Percentiles rank a stretch among this genome's conserved stretches.
Conservation (phyloP, 192 early-diverging fungal species). For the Rhizoclosmatium sp. region DNA sequence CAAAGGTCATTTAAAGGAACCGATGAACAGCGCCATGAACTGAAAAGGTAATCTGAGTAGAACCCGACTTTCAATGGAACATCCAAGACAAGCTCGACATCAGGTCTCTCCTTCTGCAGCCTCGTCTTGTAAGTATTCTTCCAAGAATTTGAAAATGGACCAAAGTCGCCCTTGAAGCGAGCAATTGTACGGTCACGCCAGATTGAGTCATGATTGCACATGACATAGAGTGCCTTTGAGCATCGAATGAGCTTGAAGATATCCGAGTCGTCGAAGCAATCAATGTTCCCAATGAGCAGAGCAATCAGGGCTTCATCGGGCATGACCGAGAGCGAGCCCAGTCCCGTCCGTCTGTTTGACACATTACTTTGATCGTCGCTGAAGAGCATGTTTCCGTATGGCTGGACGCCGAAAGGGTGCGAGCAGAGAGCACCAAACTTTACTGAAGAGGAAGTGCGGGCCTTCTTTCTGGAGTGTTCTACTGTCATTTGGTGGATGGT, state of each 20-base stretch:
- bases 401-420: slow-evolving; percentile 66
- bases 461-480: neutral
- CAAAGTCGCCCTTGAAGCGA: slow-evolving; percentile 60
- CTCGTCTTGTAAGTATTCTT: slow-evolving; percentile 56
- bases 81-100: neutral
- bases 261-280: slow-evolving; percentile 34
- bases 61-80: slow-evolving; percentile 53
- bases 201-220: slow-evolving; percentile 64
- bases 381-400: slow-evolving; percentile 68
- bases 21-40: slow-evolving; percentile 61
- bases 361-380: slow-evolving; percentile 40
- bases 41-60: slow-evolving; percentile 72
- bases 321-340: slow-evolving; percentile 55
- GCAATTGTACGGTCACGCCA: slow-evolving; percentile 63
- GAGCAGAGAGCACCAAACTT: slow-evolving; percentile 3
- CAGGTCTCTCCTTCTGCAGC: neutral
- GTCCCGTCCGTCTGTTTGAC: slow-evolving; percentile 49
- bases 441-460: neutral
- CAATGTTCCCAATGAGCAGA: slow-evolving; percentile 42
- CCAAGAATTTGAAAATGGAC: slow-evolving; percentile 62
- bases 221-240: slow-evolving; percentile 59
- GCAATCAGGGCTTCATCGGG: slow-evolving; percentile 64
- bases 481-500: neutral
- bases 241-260: slow-evolving; percentile 54
- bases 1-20: slow-evolving; percentile 48